A percentile compares a stretch with the other conserved stretches of the same genome.
Evolutionary conservation across 164 flowering plant genomes (phyloP).

Genomic region (Liquidambar formosana): DNA sequence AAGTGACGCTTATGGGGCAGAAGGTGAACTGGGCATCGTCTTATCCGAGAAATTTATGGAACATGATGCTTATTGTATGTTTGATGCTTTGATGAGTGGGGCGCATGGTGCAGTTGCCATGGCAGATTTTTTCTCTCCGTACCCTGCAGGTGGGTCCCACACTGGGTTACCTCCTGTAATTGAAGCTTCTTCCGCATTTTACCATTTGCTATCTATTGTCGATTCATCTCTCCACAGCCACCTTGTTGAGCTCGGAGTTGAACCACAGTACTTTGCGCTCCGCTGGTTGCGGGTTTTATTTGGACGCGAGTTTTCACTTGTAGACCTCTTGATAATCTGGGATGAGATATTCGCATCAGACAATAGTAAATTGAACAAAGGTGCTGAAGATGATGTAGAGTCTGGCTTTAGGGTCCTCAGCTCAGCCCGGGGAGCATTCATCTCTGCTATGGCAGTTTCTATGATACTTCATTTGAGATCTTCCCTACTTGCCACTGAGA

Average conservation of each 20-base stretch:
- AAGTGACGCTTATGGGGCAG: slow-evolving; percentile 95
- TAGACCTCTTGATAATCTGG: slow-evolving; percentile 76
- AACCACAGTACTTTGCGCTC: slow-evolving; percentile 95
- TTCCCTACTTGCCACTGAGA: slow-evolving; percentile 87
- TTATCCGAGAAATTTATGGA: slow-evolving; percentile 91
- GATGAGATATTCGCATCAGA: slow-evolving; percentile 84
- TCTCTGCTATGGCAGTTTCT: slow-evolving; percentile 80
- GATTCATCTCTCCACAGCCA: slow-evolving; percentile 86
- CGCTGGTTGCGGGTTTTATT: slow-evolving; percentile 92
- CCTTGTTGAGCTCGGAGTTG: slow-evolving; percentile 89
- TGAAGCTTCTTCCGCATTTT: slow-evolving; percentile 88
- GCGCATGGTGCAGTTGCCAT: slow-evolving; percentile 69
- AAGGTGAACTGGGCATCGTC: slow-evolving; percentile 91
- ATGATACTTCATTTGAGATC: slow-evolving; percentile 85
- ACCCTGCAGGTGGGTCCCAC: slow-evolving; percentile 49
- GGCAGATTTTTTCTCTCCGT: slow-evolving; percentile 74
- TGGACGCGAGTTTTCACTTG: slow-evolving; percentile 88
- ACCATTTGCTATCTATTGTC: slow-evolving; percentile 76
- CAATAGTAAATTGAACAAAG: slow-evolving; percentile 34
- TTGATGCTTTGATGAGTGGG: slow-evolving; percentile 91
- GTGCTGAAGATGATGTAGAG: slow-evolving; percentile 29
- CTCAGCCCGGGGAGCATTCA: slow-evolving; percentile 78
- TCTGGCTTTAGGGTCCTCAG: slow-evolving; percentile 37
- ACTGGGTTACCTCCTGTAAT: slow-evolving; percentile 75
- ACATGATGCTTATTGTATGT: slow-evolving; percentile 97